Percentiles rank a stretch among this genome's conserved stretches.
Conservation (phyloP, 139 green algal genomes). For the Raphidocelis subcapitata region DNA sequence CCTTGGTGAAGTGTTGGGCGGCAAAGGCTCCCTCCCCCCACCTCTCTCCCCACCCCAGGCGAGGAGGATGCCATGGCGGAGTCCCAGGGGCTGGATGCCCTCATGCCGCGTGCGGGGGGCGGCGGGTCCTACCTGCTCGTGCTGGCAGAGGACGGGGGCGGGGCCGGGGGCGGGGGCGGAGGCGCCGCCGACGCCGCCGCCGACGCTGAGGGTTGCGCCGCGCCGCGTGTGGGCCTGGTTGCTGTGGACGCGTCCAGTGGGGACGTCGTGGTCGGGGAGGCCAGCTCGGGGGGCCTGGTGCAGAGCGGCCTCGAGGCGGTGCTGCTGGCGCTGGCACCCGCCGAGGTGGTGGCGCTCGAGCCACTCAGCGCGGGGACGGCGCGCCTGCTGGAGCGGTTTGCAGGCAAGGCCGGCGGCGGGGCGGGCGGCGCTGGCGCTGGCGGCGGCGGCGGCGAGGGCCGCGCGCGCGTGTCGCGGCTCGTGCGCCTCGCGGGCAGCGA, state of each 20-base stretch:
- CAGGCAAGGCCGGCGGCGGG: background rate
- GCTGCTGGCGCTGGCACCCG: constrained; percentile 62
- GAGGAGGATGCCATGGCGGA: constrained; percentile 34
- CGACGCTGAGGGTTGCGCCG: constrained; percentile 4
- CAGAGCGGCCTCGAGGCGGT: constrained; percentile 55
- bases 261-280: constrained; percentile 59
- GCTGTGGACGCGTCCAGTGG: constrained; percentile 79
- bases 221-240: constrained; percentile 54
- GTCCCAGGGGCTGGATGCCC: constrained; percentile 19
- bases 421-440: constrained; percentile 4
- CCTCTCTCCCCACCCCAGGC: constrained; percentile 9
- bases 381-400: constrained; percentile 43
- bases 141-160: constrained; percentile 11
- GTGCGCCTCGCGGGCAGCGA: background rate
- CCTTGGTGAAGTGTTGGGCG: background rate
- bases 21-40: background rate
- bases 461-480: constrained; percentile 10
- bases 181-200: background rate
- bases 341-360: constrained; percentile 68
- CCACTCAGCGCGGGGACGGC: constrained; percentile 38
- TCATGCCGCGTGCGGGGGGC: background rate
- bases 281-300: constrained; percentile 38
- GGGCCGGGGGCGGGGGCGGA: constrained; percentile 6
- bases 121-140: constrained; percentile 16
- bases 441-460: background rate